phyloP scores from a whole-genome alignment of 108 stramenopile species.

The Fragilariopsis cylindrus region DNA sequence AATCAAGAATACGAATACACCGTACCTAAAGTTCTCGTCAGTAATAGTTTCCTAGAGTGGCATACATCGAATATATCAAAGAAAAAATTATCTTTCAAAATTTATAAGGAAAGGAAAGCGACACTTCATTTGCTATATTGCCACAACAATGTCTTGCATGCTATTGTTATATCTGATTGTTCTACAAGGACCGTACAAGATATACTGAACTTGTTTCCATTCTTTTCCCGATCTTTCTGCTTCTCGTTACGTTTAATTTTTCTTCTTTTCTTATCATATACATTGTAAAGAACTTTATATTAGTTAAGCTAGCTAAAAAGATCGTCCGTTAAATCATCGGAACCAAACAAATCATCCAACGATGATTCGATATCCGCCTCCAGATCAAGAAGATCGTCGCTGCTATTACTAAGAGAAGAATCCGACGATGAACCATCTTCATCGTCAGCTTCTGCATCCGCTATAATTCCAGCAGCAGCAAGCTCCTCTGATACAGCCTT shows the following conservation, averaged over 20 bases:
- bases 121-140: too few relatives aligned
- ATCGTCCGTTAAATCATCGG: conserved; percentile 70
- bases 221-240: background rate
- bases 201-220: background rate
- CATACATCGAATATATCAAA: too few relatives aligned
- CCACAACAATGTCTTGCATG: background rate
- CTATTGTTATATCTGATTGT: background rate
- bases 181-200: background rate
- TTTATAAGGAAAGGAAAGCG: too few relatives aligned
- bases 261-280: background rate
- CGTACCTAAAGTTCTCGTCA: too few relatives aligned
- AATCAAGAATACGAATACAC: too few relatives aligned
- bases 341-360: conserved; percentile 74
- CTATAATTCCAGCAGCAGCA: conserved; percentile 18
- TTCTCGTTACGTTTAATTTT: background rate
- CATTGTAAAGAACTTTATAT: background rate
- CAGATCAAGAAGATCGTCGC: conserved; percentile 57
- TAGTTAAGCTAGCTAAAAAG: conserved; percentile 55
- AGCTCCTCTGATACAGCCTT: conserved; percentile 22
- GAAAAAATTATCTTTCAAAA: too few relatives aligned
- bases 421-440: conserved; percentile 27
- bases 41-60: too few relatives aligned
- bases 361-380: conserved; percentile 70
- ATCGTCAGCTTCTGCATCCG: conserved; percentile 26
- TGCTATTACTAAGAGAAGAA: conserved; percentile 34